These are phyloP conservation scores for Penicillium oxalicum DNA, from an alignment of 2,329 filamentous ascomycete species.

Conservation along the genomic window DNA sequence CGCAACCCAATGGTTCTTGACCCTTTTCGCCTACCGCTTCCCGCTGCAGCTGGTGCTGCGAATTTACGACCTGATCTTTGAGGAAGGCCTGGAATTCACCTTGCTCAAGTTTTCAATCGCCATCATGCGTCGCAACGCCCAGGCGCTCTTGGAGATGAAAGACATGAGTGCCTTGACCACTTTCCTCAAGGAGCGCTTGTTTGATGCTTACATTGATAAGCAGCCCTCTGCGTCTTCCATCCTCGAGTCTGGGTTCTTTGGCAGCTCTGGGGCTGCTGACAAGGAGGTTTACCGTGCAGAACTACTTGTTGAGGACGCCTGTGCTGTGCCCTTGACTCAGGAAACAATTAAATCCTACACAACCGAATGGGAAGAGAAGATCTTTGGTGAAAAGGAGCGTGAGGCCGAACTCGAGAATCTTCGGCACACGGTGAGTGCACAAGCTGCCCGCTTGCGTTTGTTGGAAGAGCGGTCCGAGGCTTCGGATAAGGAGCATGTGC, in stretches of 20 bases:
- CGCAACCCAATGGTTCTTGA: slow-evolving; percentile 98
- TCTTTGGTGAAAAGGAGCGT: slow-evolving; percentile 70
- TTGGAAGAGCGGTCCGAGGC: slow-evolving; percentile 84
- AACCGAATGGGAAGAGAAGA: slow-evolving; percentile 87
- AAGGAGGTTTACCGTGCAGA: slow-evolving; percentile 96
- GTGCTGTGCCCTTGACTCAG: slow-evolving; percentile 75
- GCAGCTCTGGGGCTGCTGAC: slow-evolving; percentile 78
- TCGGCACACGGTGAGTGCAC: slow-evolving; percentile 58
- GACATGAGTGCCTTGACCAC: slow-evolving; percentile 86
- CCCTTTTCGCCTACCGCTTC: slow-evolving; percentile 96
- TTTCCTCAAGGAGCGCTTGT: slow-evolving; percentile 88
- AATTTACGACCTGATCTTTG: slow-evolving; percentile 92
- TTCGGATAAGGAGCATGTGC: slow-evolving; percentile 83
- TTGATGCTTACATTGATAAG: slow-evolving; percentile 95
- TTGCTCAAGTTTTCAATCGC: slow-evolving; percentile 93
- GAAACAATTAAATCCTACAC: slow-evolving; percentile 77
- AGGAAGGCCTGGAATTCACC: slow-evolving; percentile 78
- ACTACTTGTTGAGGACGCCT: slow-evolving; percentile 86
- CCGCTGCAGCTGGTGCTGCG: slow-evolving; percentile 91
- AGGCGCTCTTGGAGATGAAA: slow-evolving; percentile 70
- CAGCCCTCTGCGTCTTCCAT: slow-evolving; percentile 87
- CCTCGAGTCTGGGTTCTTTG: slow-evolving; percentile 95
- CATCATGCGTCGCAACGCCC: slow-evolving; percentile 89
- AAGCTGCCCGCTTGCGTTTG: slow-evolving; percentile 70
- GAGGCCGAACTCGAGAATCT: slow-evolving; percentile 75